Evolutionary conservation across 1,139 yeast species (phyloP).

Genomic region (Lizanozyma gosingica): DNA sequence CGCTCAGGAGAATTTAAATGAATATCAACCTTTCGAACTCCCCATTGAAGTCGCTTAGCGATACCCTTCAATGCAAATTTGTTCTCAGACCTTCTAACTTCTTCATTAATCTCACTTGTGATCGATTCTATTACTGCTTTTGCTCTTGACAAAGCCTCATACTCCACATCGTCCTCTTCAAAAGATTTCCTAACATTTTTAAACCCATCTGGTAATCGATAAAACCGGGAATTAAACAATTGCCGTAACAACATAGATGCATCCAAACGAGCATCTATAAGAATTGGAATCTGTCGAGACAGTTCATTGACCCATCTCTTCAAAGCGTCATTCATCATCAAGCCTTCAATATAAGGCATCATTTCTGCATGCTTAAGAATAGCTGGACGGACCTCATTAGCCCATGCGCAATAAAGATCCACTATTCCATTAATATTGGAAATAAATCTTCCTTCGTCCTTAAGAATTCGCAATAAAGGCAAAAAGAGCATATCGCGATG

Average conservation of each 20-base stretch:
- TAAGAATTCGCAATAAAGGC: constrained; percentile 35
- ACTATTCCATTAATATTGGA: constrained; percentile 25
- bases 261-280: constrained; percentile 33
- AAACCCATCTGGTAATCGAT: constrained; percentile 34
- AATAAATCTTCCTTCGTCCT: constrained; percentile 33
- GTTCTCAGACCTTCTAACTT: constrained; percentile 58
- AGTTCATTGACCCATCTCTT: constrained; percentile 32
- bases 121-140: constrained; percentile 14
- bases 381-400: constrained; percentile 20
- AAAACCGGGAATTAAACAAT: constrained; percentile 38
- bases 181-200: constrained; percentile 23
- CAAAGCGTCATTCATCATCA: constrained; percentile 18
- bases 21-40: not conserved
- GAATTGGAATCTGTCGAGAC: constrained; percentile 21
- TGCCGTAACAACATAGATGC: constrained; percentile 33
- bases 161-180: constrained; percentile 28
- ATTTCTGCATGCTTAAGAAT: constrained; percentile 31
- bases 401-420: constrained; percentile 28
- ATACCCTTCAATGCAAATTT: constrained; percentile 30
- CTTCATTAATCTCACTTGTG: constrained; percentile 39
- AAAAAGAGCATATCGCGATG: constrained; percentile 50
- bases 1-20: not conserved
- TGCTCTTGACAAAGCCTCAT: constrained; percentile 21
- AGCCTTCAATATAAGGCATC: constrained; percentile 24
- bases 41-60: not conserved